These are phyloP conservation scores for Streptanthus diversifolius DNA, from an alignment of 345 rosid species.

Conservation along the genomic window DNA sequence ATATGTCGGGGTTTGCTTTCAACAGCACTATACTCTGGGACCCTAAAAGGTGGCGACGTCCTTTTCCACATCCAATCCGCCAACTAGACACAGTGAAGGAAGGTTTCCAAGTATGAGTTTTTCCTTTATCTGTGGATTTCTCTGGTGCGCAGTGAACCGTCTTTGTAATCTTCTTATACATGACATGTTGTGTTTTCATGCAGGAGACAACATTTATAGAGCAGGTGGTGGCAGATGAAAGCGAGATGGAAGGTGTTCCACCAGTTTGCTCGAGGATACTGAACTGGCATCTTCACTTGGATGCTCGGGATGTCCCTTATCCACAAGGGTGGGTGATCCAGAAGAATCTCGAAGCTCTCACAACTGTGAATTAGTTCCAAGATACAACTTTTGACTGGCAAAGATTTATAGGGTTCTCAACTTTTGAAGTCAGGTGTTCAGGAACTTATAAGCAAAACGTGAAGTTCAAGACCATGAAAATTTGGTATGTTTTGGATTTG, in stretches of 20 bases:
- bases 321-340: constrained; percentile 73
- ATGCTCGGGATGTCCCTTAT: constrained; percentile 48
- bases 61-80: constrained; percentile 47
- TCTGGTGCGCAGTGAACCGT: not conserved
- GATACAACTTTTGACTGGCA: constrained; percentile 27
- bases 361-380: constrained; percentile 44
- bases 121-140: not conserved
- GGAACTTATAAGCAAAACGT: not conserved
- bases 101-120: constrained; percentile 75
- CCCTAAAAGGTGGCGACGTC: constrained; percentile 70
- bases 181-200: constrained; percentile 10
- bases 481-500: not conserved
- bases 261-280: constrained; percentile 64
- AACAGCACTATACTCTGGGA: constrained; percentile 95
- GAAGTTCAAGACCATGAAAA: not conserved
- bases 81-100: constrained; percentile 81
- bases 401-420: constrained; percentile 8
- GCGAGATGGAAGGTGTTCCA: constrained; percentile 84
- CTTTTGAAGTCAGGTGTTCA: not conserved
- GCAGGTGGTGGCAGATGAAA: constrained; percentile 88
- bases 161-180: not conserved
- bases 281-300: constrained; percentile 95
- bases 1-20: constrained; percentile 97
- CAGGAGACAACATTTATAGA: constrained; percentile 93
- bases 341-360: constrained; percentile 58